Evolutionary conservation across 1,139 yeast genomes (phyloP), one percentile per base, ranked within the genome.

Genomic region (Kurtzmaniella natalensis): DNA sequence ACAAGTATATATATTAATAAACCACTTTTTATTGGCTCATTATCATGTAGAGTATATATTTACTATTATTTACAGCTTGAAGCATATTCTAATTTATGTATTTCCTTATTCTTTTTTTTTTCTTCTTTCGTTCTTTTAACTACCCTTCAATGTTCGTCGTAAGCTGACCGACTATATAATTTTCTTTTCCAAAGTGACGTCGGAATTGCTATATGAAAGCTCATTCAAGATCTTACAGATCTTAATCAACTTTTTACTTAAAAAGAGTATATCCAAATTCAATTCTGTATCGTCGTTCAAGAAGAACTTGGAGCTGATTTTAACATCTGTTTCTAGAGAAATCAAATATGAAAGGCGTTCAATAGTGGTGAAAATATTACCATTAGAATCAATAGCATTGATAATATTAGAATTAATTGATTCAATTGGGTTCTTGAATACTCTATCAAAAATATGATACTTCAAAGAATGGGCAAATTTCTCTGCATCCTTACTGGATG

Each of bases 181-280:
- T 31, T 51, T 53, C 38, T 56, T 54, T 13, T 47, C 42, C 11
- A 44, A 39, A 18, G 37, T 41, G 20, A 47, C 37, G 2, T 37
- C 42, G 20, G 42, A 39, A 16, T 47, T 50, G 18, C 49, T 55
- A 32, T 52, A 55, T 7, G 67, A 63, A 41, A 71, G 63, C 38
- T 67, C 76, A 35, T 67, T 65, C 39, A 72, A 61, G 3, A 70
- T 65, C 34, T 53, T 57, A 41, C 61, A 65, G 44, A 70, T 65
- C 33, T 59, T 57, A 32, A 69, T 59, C 36, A 72, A 57, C 48
- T 71, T 70, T n/a, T 46, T 39, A n/a, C 64, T 54, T 41, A 72
- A 61, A 31, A 55, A 54, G 14, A 41, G 46, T 19, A 70, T 52
- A 7, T 61, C 58, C 34, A 66, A 54, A 18, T 48, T 50, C 20